These are phyloP conservation scores for Cyclotella choctawhatcheeana DNA, from an alignment of 108 stramenopile species.

Conservation along the genomic window DNA sequence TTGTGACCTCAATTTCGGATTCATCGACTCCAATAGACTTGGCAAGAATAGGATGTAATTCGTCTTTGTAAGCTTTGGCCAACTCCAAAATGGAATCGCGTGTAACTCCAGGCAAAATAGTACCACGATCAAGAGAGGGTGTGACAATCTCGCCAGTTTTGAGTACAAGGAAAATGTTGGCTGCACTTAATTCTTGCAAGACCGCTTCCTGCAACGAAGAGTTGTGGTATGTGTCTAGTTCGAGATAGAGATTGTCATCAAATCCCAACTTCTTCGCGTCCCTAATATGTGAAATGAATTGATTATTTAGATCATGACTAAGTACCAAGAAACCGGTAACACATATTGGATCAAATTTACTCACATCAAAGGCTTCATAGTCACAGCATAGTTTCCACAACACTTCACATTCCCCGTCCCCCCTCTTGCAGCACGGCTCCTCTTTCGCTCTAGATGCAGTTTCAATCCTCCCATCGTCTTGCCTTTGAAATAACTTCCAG, in stretches of 20 bases:
- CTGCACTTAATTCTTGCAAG: slow-evolving; percentile 82
- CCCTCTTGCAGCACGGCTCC: slow-evolving; percentile 76
- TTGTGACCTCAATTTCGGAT: slow-evolving; percentile 43
- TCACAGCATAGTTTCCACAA: slow-evolving; percentile 79
- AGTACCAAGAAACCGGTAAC: no score
- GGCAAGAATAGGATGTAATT: slow-evolving; percentile 61
- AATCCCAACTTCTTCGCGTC: slow-evolving; percentile 85
- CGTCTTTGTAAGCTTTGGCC: slow-evolving; percentile 65
- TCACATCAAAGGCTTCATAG: slow-evolving; percentile 74
- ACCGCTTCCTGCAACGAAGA: slow-evolving; percentile 54
- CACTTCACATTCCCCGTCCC: slow-evolving; percentile 80
- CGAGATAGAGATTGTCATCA: slow-evolving; percentile 83
- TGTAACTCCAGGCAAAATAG: slow-evolving; percentile 85
- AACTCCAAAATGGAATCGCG: slow-evolving; percentile 73
- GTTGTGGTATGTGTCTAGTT: slow-evolving; percentile 75
- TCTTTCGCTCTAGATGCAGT: slow-evolving; percentile 77
- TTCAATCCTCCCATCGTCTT: slow-evolving; percentile 66
- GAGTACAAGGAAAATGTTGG: slow-evolving; percentile 84
- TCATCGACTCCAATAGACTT: slow-evolving; percentile 45
- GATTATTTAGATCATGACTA: no score
- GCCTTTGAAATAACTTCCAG: slow-evolving; percentile 85
- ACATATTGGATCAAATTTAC: no score
- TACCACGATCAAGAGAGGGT: slow-evolving; percentile 74
- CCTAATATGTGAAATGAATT: no score
- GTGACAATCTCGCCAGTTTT: slow-evolving; percentile 85